Evolutionary conservation across 2,329 filamentous ascomycete species (phyloP), one percentile per base, ranked within the genome.

Genomic region (Paecilomyces sp.): DNA sequence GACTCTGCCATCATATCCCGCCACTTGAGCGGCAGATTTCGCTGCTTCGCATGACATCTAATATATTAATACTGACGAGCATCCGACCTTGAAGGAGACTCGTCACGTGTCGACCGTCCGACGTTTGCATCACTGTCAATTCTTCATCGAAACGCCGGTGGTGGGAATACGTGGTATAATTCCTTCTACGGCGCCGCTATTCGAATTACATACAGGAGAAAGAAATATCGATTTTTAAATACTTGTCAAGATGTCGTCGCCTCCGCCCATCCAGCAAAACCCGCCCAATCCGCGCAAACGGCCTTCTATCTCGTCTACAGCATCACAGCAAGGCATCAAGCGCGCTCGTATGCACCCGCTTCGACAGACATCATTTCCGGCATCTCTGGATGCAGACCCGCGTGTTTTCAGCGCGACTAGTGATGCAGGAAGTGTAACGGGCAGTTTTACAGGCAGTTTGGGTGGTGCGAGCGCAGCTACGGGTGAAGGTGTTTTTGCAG

Each of bases 361-460:
- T 57, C 74, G 77, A 41, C 77, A 80, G 61, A 79, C 77, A 25
- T 79, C 77, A 25, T 79, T 78, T 60, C 77, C 77, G 0, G 67
- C 66, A 3, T 68, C 68, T 12, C 65, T 72, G 30, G 74, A 76
- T 52, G 41, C 61, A 2, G 69, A 71, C 31, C 63, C 66, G 33
- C 67, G 71, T 54, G 66, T 66, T 33, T 71, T 71, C 61, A 68
- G 67, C 34, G 68, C 65, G 6, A 63, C 69, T 36, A 76, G 74
- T 57, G 76, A 77, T 59, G 74, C 72, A 0, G 76, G 72, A 2
- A 77, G 74, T 54, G 71, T 76, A 12, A 76, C 74, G 33, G 76
- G 76, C 31, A 77, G 75, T 61, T 76, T 75, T 58, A 76, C 73
- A 2, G 76, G 75, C 28, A 77, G 75, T 65, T 55, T 76, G 1